Evolutionary conservation across 305 asterid species (phyloP).

Genomic region (Coffea humblotiana): DNA sequence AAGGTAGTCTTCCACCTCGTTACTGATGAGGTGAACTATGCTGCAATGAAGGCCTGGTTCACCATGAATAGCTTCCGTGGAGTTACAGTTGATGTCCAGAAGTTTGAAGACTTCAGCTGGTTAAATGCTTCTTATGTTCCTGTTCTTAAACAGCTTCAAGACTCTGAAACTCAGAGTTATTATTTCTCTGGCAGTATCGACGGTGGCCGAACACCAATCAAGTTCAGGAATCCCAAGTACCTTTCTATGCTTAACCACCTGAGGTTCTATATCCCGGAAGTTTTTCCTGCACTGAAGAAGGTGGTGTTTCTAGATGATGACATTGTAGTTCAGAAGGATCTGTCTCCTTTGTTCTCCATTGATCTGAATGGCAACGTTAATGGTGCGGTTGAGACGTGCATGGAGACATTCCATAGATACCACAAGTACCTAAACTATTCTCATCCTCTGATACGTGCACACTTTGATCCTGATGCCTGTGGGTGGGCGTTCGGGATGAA

Average conservation of each 20-base stretch:
- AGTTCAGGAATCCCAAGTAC: constrained; percentile 82
- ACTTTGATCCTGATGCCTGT: constrained; percentile 82
- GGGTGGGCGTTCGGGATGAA: constrained; percentile 61
- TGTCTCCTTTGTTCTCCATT: constrained; percentile 54
- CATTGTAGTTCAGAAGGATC: constrained; percentile 75
- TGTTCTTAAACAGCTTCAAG: constrained; percentile 83
- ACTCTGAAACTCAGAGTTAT: constrained; percentile 70
- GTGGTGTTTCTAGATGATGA: constrained; percentile 81
- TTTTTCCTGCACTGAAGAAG: constrained; percentile 69
- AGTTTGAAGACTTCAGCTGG: constrained; percentile 74
- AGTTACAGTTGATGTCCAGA: constrained; percentile 65
- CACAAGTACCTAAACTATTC: constrained; percentile 80
- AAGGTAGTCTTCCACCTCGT: constrained; percentile 68
- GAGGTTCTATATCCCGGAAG: constrained; percentile 84
- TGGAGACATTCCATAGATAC: constrained; percentile 84
- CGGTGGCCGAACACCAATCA: constrained; percentile 69
- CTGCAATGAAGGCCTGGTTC: constrained; percentile 88
- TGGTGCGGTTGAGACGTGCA: constrained; percentile 80
- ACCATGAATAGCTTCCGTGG: constrained; percentile 63
- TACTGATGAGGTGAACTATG: constrained; percentile 74
- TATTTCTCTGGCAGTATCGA: constrained; percentile 72
- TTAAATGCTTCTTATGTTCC: constrained; percentile 78
- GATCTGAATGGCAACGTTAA: constrained; percentile 51
- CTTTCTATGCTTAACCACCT: constrained; percentile 89
- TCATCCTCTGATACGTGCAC: constrained; percentile 82